phyloP scores from a whole-genome alignment of 2,329 filamentous ascomycete genomes.

The Trichophyton verrucosum region DNA sequence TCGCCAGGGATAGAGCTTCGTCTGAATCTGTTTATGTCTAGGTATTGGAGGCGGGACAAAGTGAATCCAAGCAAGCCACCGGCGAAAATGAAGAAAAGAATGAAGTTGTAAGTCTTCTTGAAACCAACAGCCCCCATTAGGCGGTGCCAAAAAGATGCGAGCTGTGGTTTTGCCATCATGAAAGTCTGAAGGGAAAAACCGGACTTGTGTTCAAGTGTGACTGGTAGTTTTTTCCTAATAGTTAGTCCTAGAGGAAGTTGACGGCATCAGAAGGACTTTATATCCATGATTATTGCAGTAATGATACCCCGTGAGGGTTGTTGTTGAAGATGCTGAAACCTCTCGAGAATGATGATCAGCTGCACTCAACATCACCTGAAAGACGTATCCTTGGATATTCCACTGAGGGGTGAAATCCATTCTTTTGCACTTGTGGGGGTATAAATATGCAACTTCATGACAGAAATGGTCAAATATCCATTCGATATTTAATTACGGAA shows the following conservation, averaged over 20 bases:
- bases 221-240: not conserved
- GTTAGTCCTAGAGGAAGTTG: not conserved
- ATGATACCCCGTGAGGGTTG: no score
- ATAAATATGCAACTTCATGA: not conserved
- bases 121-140: not conserved
- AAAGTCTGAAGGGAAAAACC: not conserved
- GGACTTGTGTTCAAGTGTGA: not conserved
- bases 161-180: not conserved
- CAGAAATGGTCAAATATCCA: not conserved
- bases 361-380: not conserved
- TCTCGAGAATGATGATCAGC: no score
- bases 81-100: conserved; percentile 29
- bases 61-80: conserved; percentile 38
- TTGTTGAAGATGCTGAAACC: no score
- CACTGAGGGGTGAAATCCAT: not conserved
- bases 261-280: no score
- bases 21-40: conserved; percentile 17
- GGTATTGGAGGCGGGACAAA: conserved; percentile 38
- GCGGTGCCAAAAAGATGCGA: not conserved
- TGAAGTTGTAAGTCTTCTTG: conserved; percentile 4
- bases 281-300: no score
- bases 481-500: not conserved
- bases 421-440: not conserved
- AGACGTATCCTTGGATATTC: not conserved
- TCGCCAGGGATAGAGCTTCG: conserved; percentile 25